Evolutionary conservation across 2,329 filamentous ascomycete genomes (phyloP).

Genomic region (Aureobasidium sp.): DNA sequence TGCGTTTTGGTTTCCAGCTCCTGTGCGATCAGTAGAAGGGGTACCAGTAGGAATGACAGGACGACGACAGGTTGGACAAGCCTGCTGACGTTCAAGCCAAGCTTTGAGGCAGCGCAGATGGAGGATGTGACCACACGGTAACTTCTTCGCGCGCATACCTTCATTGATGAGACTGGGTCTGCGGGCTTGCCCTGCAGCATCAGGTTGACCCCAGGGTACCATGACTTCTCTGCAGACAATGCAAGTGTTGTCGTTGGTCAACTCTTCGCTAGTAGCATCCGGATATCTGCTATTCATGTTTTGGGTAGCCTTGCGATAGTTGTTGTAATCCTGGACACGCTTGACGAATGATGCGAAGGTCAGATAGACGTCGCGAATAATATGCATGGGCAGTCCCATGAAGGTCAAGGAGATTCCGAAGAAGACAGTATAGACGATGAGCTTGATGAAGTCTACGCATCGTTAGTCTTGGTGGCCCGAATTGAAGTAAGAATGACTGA

Average conservation of each 20-base stretch:
- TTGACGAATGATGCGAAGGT: slow-evolving; percentile 88
- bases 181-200: slow-evolving; percentile 26
- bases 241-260: slow-evolving; percentile 81
- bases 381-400: slow-evolving; percentile 93
- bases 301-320: slow-evolving; percentile 82
- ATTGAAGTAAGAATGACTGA: slow-evolving; percentile 29
- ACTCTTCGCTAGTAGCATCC: slow-evolving; percentile 81
- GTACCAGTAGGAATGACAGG: slow-evolving; percentile 49
- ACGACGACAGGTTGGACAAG: slow-evolving; percentile 87
- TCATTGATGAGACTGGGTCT: slow-evolving; percentile 47
- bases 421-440: slow-evolving; percentile 82
- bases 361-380: slow-evolving; percentile 90
- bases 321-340: slow-evolving; percentile 77
- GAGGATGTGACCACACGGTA: slow-evolving; percentile 91
- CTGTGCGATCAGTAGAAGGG: background rate
- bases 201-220: slow-evolving; percentile 63
- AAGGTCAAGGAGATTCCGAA: slow-evolving; percentile 90
- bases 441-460: slow-evolving; percentile 73
- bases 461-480: background rate
- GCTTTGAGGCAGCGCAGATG: slow-evolving; percentile 92
- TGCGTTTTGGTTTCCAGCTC: slow-evolving; percentile 3
- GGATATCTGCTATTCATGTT: slow-evolving; percentile 90
- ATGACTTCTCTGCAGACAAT: slow-evolving; percentile 98
- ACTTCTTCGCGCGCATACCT: slow-evolving; percentile 81
- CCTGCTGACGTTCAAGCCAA: slow-evolving; percentile 95